Evolutionary conservation across 805 yeast species (phyloP), one percentile per base, ranked within the genome.

Genomic region (Lipomyces starkeyi): DNA sequence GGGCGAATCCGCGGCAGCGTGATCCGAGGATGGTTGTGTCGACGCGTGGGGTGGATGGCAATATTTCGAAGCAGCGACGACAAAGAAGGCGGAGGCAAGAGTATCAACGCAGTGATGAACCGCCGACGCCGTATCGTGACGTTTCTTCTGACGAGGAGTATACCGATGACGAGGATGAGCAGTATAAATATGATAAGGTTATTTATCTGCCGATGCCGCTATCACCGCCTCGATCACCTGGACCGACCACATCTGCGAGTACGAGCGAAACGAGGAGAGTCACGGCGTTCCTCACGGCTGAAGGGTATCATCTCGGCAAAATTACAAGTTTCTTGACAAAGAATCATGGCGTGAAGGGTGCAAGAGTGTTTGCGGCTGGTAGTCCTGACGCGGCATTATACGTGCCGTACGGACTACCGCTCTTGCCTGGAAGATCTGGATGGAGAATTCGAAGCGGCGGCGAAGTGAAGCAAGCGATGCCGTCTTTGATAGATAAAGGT

Each of bases 211-310:
- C 65, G 27, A 3, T 54, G 35, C 63, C 63, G 52, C 52, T 22
- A 2, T 17, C 64, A 47, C 64, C 64, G 17, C 53, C 53, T 7
- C 7, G 27, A 1, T n/a, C n/a, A 27, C 49, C 52, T 11, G 20
- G 27, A 3, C 54, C n/a, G 59, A 17, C 22, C 4, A n/a, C 22
- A 43, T 43, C 49, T 2, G 59, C 32, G 49, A 52, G 54, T 20
- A 32, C 32, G 14, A 59, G 20, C 5, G 25, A n/a, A 40, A 25
- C 35, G 47, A 13, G 71, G 54, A 80, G 99, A 70, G 93, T 93
- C 65, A 93, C 98, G 0, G 98, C 98, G 0, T 94, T 94, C 78
- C 86, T 92, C 72, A 89, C 93, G 4, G 88, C 97, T 20, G 98
- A 92, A 66, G 91, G 90, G 40, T 88, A 92, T 74, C 84, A 91